Conservation (phyloP, 306 rosid species). For the peach (Prunus persica) region Prunus_persica_NCBIv2 NC_034009.1:35059501-35060000, state of each 20-base stretch:
- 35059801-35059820: conserved; percentile 16
- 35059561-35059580: conserved; percentile 63
- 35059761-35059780: conserved; percentile 68
- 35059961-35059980: neutral
- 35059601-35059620: conserved; percentile 47
- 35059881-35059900: neutral
- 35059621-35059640: conserved; percentile 42
- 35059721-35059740: conserved; percentile 65
- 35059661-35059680: conserved; percentile 48
- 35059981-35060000: neutral
- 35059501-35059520: conserved; percentile 40
- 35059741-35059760: conserved; percentile 48
- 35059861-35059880: neutral
- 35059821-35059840: neutral
- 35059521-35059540: conserved; percentile 49
- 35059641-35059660: conserved; percentile 29
- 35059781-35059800: conserved; percentile 10
- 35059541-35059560: conserved; percentile 49
- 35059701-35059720: conserved; percentile 59
- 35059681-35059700: conserved; percentile 63
- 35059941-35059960: neutral
- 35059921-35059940: neutral
- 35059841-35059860: neutral
- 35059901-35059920: no score
- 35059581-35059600: conserved; percentile 61